A percentile compares a stretch with the other conserved stretches of the same genome.
Evolutionary conservation across 2,329 filamentous ascomycete species (phyloP).

Genomic region (Albophoma yamanashiensis): DNA sequence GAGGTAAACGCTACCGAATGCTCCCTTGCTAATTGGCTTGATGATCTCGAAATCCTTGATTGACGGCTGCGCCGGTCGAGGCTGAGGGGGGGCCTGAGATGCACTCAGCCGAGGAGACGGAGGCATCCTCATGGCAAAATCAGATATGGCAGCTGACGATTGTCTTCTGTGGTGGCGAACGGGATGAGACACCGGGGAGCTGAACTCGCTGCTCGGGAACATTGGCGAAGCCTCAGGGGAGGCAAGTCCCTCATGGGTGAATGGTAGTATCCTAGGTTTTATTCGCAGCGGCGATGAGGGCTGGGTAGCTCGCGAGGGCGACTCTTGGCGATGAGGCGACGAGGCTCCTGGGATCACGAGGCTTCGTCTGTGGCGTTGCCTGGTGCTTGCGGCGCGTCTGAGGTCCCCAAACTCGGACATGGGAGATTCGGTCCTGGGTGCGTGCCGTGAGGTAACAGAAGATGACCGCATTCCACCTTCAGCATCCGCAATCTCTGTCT

Average conservation of each 20-base stretch:
- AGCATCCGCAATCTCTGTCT: slow-evolving; percentile 76
- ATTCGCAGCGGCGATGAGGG: slow-evolving; percentile 83
- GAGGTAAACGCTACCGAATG: slow-evolving; percentile 94
- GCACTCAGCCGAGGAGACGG: slow-evolving; percentile 74
- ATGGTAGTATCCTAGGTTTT: slow-evolving; percentile 60
- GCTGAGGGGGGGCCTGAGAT: slow-evolving; percentile 68
- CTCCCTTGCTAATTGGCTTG: slow-evolving; percentile 97
- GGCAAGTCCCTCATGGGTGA: slow-evolving; percentile 52
- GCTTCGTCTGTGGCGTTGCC: slow-evolving; percentile 78
- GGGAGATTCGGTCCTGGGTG: slow-evolving; percentile 75
- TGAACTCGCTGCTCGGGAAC: slow-evolving; percentile 71
- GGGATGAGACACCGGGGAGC: slow-evolving; percentile 56
- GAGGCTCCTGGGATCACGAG: slow-evolving; percentile 69
- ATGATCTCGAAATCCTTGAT: slow-evolving; percentile 99
- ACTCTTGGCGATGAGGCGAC: slow-evolving; percentile 78
- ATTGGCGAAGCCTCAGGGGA: slow-evolving; percentile 89
- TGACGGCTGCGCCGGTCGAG: slow-evolving; percentile 80
- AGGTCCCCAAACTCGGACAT: slow-evolving; percentile 75
- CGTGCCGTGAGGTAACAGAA: slow-evolving; percentile 57
- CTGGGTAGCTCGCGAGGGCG: slow-evolving; percentile 67
- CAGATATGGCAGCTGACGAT: slow-evolving; percentile 80
- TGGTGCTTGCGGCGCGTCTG: slow-evolving; percentile 63
- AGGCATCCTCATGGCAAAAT: slow-evolving; percentile 54
- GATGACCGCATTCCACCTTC: slow-evolving; percentile 80
- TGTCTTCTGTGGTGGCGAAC: slow-evolving; percentile 70